Evolutionary conservation across 2,329 filamentous ascomycete species (phyloP), one percentile per base, ranked within the genome.

Genomic region (Trichocomaceae sp.): DNA sequence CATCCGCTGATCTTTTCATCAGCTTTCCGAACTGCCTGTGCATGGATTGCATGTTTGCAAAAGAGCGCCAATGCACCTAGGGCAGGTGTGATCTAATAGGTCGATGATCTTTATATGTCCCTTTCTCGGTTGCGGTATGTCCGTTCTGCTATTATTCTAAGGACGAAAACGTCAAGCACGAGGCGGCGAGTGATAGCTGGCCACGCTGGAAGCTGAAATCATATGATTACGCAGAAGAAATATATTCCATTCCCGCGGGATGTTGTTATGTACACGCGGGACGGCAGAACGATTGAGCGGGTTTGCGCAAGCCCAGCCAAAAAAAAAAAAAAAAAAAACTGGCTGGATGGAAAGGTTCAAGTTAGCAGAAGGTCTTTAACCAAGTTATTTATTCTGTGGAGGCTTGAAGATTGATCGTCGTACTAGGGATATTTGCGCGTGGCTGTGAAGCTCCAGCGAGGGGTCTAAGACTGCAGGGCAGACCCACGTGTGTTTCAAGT

Each of bases 21-120:
- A 91, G 81, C 70, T 82, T 85, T 58, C 86, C 87, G 62, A 91
- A 85, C 65, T 85, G 83, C 60, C 88, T 79, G 66, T 90, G 84
- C 72, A 93, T 80, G 55, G 63, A 63, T 62, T 71, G 65, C 72
- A 74, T 74, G 17, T 50, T 67, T 37, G 41, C 50, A 19, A 44
- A 44, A 37, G 19, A 19, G 29, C 26, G n/a, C 15, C 8, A n/a
- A 47, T 31, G 23, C 20, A 31, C 5, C 45, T 47, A 17, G 23
- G 15, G 17, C 39, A 22, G 19, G 17, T 9, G 8, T 12, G 39
- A 42, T 12, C 13, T 5, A 9, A 42, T 12, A 19, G 64, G 23
- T 29, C 3, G 20, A 41, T 37, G 33, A 37, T 37, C 33, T 37
- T 17, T 39, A 39, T 39, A 39, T 39, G 13, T 39, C 35, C 13